Conservation (phyloP, 2,329 filamentous ascomycete genomes). For the Aspergillus brasiliensis region DNA sequence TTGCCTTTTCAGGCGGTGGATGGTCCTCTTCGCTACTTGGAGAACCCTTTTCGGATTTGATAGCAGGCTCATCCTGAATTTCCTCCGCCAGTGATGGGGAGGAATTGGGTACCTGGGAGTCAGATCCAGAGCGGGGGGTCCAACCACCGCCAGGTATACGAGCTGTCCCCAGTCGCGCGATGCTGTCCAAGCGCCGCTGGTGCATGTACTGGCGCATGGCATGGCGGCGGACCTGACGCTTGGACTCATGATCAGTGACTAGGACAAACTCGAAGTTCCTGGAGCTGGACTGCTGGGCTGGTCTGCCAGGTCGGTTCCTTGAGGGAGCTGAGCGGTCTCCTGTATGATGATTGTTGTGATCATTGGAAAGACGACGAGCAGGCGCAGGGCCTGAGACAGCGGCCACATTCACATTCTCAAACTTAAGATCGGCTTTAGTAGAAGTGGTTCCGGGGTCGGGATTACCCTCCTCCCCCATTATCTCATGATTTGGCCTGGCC, state of each 20-base stretch:
- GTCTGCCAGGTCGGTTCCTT: slow-evolving; percentile 9
- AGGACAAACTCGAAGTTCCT: slow-evolving; percentile 37
- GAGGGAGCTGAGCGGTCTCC: slow-evolving; percentile 9
- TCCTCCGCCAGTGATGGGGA: slow-evolving; percentile 16
- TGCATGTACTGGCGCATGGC: slow-evolving; percentile 41
- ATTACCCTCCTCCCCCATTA: slow-evolving; percentile 31
- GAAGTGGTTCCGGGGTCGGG: slow-evolving; percentile 13
- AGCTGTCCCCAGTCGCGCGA: slow-evolving; percentile 34
- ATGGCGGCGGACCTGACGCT: slow-evolving; percentile 38
- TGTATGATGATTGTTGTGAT: slow-evolving; percentile 16
- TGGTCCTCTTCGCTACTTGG: slow-evolving; percentile 14
- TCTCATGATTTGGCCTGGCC: slow-evolving; percentile 27
- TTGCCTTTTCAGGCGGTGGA: slow-evolving; percentile 4
- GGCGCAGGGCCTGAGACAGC: not conserved
- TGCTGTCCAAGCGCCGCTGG: slow-evolving; percentile 35
- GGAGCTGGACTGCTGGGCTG: slow-evolving; percentile 7
- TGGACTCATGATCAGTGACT: slow-evolving; percentile 35
- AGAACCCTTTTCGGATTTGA: slow-evolving; percentile 7
- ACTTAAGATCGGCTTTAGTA: slow-evolving; percentile 10
- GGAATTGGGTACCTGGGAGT: slow-evolving; percentile 9
- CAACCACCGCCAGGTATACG: slow-evolving; percentile 30
- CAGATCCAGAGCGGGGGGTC: slow-evolving; percentile 17
- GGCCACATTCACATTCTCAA: slow-evolving; percentile 7
- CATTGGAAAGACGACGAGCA: slow-evolving; percentile 11
- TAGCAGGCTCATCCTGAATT: slow-evolving; percentile 4